Evolutionary conservation across 2,329 filamentous ascomycete species (phyloP), one percentile per base, ranked within the genome.

Genomic region (Alternaria atra): DNA sequence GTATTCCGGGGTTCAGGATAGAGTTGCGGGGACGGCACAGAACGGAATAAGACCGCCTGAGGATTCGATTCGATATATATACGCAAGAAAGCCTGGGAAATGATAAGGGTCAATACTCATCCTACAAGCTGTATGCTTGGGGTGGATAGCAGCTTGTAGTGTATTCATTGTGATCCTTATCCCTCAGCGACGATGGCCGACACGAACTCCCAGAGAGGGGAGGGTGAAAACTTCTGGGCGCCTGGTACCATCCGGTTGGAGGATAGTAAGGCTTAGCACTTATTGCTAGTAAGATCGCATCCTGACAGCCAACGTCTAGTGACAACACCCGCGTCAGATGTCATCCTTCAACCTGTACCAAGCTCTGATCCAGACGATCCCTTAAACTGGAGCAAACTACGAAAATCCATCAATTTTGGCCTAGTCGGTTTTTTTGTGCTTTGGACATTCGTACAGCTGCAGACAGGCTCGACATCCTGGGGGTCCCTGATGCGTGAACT

Each of bases 401-500:
- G 80, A 20, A 84, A 84, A 55, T 58, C 68, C 5, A 44, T 79
- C 54, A 83, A 84, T 55, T 83, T 80, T 60, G 68, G 66, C 13
- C 74, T 84, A 5, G 76, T 80, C 0, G 73, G 73, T 20, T 80
- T 80, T 52, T 83, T 83, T 56, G 80, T 79, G 2, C 70, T 80
- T 37, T 73, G 83, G 63, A 75, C 82, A 9, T 82, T 80, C 59
- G 79, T 77, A 9, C 76, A 80, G 53, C 63, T 82, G 34, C 78
- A 82, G 6, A 79, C 80, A 25, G 81, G 79, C 23, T 72, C 75
- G 8, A 76, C 78, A 4, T 78, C 7, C 29, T 85, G 83, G 83
- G 78, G 75, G 0, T 74, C 78, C 1, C 72, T 84, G 66, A 76
- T 80, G 23, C 55, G 65, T 5, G 76, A 85, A 57, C 75, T 86